Evolutionary conservation across 306 rosid species (phyloP).

Genomic region (Citrullus colocynthis): DNA sequence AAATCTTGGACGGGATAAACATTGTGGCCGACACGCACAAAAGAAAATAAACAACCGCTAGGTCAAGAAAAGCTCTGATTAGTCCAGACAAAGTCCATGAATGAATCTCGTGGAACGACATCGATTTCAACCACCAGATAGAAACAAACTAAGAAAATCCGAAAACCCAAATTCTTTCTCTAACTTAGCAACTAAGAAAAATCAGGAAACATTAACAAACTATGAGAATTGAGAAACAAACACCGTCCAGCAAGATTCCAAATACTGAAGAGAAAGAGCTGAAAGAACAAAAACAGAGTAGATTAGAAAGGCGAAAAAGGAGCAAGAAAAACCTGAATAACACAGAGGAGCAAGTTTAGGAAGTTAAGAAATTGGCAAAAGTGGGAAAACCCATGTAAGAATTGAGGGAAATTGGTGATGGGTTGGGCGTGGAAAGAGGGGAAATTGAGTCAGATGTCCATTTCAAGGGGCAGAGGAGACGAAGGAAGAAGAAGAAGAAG

Average conservation of each 20-base stretch:
- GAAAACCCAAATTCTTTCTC: not conserved
- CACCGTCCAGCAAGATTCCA: not conserved
- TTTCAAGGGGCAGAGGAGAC: not conserved
- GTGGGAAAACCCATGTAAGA: not conserved
- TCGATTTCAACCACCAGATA: not conserved
- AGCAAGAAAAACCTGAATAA: not conserved
- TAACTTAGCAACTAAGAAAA: not conserved
- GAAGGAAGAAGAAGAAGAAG: not conserved
- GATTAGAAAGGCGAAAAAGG: no score
- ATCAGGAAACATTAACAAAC: not conserved
- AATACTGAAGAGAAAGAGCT: not conserved
- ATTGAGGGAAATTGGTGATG: not conserved
- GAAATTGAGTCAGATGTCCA: not conserved
- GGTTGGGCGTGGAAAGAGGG: not conserved
- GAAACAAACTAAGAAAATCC: not conserved
- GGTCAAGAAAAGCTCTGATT: constrained; percentile 52
- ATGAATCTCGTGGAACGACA: constrained; percentile 26
- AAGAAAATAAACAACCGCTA: constrained; percentile 53
- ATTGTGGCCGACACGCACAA: constrained; percentile 42
- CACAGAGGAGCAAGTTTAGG: not conserved
- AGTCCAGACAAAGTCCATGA: constrained; percentile 66
- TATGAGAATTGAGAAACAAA: not conserved
- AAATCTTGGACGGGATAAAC: constrained; percentile 37
- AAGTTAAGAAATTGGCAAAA: not conserved
- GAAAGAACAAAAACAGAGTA: not conserved